Base-by-base conservation (phyloP, 1,284 basidiomycete species). In the Kwoniella shivajii region DNA sequence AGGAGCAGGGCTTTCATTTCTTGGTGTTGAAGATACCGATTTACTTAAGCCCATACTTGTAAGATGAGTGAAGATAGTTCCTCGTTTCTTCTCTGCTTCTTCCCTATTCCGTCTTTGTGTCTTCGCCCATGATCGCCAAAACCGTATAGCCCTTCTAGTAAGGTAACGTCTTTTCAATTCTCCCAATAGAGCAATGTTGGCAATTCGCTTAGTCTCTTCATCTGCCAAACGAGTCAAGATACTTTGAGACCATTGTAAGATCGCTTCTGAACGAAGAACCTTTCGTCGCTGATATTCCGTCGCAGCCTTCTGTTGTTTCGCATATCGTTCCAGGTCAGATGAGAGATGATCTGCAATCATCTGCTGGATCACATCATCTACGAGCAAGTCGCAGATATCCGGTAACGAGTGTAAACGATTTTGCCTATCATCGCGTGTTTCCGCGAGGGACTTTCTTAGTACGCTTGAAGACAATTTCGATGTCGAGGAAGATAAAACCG, bases 41-140 rank as follows among this genome's bases (percentile, higher is more conserved):
- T 51, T 56, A 34, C 53, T 64, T 31, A 73, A 41, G 5, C 72
- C 69, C 68, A 72, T 71, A 7, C 42, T 45, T 3, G 36, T 56
- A 24, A 75, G 55, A 13, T 52, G 45, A 2, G 47, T 50, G 27
- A 57, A 60, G 16, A 63, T 61, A 5, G 59, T 55, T 30, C 59
- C 52, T 20, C 67, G 41, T 29, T 69, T 63, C 44, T 48, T 56
- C 9, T 54, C 53, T 3, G 57, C 60, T 20, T 43, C 38, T 41
- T 64, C 56, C 26, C 64, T 54, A 26, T 48, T 24, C 13, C 44
- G 31, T 18, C 57, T 57, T 47, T 39, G 39, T 5, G 39, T 18
- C 11, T 50, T 51, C 16, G 67, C 59, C 66, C 64, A 65, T 3
- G 47, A 52, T 18, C 46, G 42, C 71, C 71, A 73, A 34, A 57